Evolutionary conservation across 768 basidiomycete species (phyloP), one percentile per base, ranked within the genome.

Genomic region (Podaxis rugospora): DNA sequence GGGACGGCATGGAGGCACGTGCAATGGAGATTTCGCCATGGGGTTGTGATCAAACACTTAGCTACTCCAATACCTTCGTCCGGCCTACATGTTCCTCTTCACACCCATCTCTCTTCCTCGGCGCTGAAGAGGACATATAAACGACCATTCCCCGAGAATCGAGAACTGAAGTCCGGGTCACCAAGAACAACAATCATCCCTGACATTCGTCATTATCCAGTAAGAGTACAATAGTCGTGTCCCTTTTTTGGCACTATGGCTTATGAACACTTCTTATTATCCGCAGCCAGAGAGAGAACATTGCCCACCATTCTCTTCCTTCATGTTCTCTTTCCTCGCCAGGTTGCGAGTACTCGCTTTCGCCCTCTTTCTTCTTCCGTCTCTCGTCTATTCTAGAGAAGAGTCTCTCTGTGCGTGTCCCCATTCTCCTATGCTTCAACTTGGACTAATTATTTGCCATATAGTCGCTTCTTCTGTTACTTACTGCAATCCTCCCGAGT

Each of bases 391-490:
- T 65, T 83, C 86, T 35, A 76, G 74, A 68, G 80, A 86, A 66
- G 75, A 86, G 51, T 74, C 79, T 6, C 69, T 91, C 61, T 91
- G 89, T 88, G 69, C 65, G 87, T 85, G 18, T 36, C 50, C 49
- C 37, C 58, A 36, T 59, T 40, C 49, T 16, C 23, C 1, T 53
- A 39, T 27, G n/a, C 51, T 56, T 16, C 36, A 52, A 46, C 56
- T 40, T 57, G 42, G 57, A 28, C 63, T 62, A 35, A 67, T 62
- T 58, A 64, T 60, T 52, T 57, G 59, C 57, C 51, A 40, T 59
- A 28, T 69, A 93, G 91, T 90, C 72, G 92, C 92, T 28, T 92
- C 90, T 18, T 93, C 92, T 60, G 90, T 94, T 68, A 89, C 92
- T 32, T 94, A 94, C 71, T 94, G 92, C 74, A 76, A 86, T 55